Evolutionary conservation across 352 stramenopile genomes (phyloP), one percentile per base, ranked within the genome.

Genomic region (Phytopythium kandeliae): DNA sequence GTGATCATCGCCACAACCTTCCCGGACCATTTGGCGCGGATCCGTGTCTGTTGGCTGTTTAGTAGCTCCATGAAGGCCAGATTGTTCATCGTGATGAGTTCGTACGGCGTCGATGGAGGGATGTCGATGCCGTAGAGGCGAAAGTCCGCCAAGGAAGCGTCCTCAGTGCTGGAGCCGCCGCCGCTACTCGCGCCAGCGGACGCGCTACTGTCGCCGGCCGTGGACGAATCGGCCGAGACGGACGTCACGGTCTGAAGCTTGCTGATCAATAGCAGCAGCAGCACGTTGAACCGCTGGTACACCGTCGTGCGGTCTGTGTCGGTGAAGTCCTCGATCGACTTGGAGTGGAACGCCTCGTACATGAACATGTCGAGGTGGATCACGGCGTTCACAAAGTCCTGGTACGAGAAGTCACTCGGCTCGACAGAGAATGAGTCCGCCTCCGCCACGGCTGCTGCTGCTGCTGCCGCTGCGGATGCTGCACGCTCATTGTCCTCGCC

Each of bases 281-380:
- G 46, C 34, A 65, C 50, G 22, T 74, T 67, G 52, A 81, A 75
- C 21, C 55, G 62, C 55, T 69, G 58, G 55, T 76, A 76, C 9
- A 81, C 54, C 21, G 54, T 51, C 35, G 60, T 31, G 13, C 70
- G 70, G 36, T 78, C 65, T 13, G 57, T 38, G 26, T 78, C 67
- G 15, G 54, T 60, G 28, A 81, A 61, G 22, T 62, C 60, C 15
- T 78, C 65, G 45, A 81, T 65, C 15, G 62, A 65, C 56, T 78
- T 76, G 47, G 72, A 51, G 50, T 81, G 71, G 51, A 81, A 81
- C 16, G 71, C 68, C 24, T 81, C 65, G 62, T 81, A 81, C 71
- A 76, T 78, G 56, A 76, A 78, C 44, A 81, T 51, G 53, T 81
- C 71, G 19, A 78, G 48, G 30, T 69, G 55, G 35, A 62, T 72